Conservation (phyloP, 192 early-diverging fungal species). For the Entophlyctis luteolus region DNA sequence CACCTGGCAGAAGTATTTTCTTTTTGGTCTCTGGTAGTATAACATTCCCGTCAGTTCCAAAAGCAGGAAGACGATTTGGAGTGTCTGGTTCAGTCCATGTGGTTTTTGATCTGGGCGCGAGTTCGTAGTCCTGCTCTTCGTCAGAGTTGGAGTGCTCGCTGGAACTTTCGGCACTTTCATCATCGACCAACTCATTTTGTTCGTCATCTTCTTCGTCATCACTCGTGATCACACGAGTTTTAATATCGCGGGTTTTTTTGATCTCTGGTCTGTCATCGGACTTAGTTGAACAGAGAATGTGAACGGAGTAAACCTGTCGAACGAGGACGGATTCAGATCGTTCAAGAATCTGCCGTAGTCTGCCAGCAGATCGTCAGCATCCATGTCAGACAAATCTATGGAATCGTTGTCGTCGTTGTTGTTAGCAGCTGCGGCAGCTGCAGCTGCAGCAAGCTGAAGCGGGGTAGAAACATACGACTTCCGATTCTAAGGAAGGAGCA, state of each 20-base stretch:
- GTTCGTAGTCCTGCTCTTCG: conserved; percentile 43
- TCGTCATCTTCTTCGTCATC: conserved; percentile 31
- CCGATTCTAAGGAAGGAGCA: background rate
- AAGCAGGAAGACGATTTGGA: conserved; percentile 4
- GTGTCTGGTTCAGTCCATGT: background rate
- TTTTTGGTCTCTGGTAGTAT: background rate
- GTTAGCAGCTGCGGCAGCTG: background rate
- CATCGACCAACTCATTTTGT: conserved; percentile 45
- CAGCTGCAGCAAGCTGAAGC: background rate
- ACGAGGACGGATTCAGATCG: conserved; percentile 57
- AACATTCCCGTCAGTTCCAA: conserved; percentile 17
- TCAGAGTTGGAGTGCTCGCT: background rate
- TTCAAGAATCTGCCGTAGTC: conserved; percentile 59
- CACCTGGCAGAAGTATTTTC: background rate
- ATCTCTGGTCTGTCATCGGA: background rate
- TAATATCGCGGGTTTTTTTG: background rate
- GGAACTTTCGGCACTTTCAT: conserved; percentile 40
- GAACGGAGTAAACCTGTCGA: conserved; percentile 51
- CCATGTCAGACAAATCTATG: conserved; percentile 70
- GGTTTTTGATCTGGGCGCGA: conserved; percentile 13
- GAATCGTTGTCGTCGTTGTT: conserved; percentile 38
- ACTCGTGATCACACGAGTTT: conserved; percentile 3
- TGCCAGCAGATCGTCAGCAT: conserved; percentile 66
- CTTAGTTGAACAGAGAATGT: background rate
- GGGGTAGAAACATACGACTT: background rate